phyloP scores from a whole-genome alignment of 495 filamentous ascomycete species.

The Hypoxylon subgilvum region DNA sequence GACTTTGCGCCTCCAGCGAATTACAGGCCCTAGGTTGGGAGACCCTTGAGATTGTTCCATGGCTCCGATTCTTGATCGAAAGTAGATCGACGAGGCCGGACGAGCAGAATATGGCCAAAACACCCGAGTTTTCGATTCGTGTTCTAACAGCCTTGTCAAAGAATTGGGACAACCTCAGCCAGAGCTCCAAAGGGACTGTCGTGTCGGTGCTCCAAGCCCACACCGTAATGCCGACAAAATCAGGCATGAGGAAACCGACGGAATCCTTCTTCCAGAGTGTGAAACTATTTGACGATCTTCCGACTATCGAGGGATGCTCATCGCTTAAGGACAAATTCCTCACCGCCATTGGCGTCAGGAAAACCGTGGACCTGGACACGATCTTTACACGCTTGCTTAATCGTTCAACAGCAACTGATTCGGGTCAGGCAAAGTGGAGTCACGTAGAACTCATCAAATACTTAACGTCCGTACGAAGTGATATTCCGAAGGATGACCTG shows the following conservation, averaged over 20 bases:
- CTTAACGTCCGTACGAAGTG: conserved; percentile 82
- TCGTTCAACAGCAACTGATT: conserved; percentile 51
- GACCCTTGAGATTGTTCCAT: conserved; percentile 78
- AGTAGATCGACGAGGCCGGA: conserved; percentile 53
- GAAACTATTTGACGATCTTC: conserved; percentile 91
- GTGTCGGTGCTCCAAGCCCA: conserved; percentile 65
- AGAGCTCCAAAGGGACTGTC: conserved; percentile 68
- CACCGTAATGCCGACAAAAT: conserved; percentile 86
- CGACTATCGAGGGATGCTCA: conserved; percentile 73
- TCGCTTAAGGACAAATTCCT: conserved; percentile 90
- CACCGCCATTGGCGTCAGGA: conserved; percentile 76
- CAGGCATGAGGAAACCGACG: conserved; percentile 83
- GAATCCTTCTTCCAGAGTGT: conserved; percentile 94
- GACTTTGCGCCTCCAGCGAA: conserved; percentile 52
- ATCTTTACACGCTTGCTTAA: conserved; percentile 86
- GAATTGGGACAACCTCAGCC: conserved; percentile 78
- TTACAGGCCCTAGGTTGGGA: conserved; percentile 82
- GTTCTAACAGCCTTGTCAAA: conserved; percentile 84
- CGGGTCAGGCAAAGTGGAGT: conserved; percentile 72
- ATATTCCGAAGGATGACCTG: conserved; percentile 86
- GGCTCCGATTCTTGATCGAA: conserved; percentile 79
- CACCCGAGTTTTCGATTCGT: conserved; percentile 74
- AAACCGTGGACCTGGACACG: conserved; percentile 88
- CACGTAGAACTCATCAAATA: conserved; percentile 96
- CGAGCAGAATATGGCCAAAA: conserved; percentile 65